Evolutionary conservation across 2,329 filamentous ascomycete genomes (phyloP).

Genomic region (Microsporum audouinii): DNA sequence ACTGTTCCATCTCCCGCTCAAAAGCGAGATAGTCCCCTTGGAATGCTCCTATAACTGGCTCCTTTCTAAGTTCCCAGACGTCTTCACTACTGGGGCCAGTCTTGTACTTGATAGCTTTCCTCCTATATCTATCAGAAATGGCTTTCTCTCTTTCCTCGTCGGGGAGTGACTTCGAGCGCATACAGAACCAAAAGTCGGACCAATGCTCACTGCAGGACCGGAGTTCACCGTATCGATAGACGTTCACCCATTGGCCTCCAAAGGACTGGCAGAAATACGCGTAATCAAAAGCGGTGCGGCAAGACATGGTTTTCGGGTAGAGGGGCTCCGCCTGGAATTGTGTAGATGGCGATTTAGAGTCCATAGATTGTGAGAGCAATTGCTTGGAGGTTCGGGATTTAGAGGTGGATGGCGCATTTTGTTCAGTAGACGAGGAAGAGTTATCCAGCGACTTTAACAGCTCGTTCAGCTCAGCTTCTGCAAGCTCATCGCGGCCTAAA

Average conservation of each 20-base stretch:
- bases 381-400: conserved; percentile 18
- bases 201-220: conserved; percentile 72
- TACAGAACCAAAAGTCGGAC: conserved; percentile 96
- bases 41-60: conserved; percentile 45
- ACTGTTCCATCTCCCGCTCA: conserved; percentile 16
- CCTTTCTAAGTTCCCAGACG: conserved; percentile 67
- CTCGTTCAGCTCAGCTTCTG: conserved; percentile 44
- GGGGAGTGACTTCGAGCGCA: conserved; percentile 60
- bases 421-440: conserved; percentile 13
- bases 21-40: conserved; percentile 28
- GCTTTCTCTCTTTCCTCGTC: conserved; percentile 47
- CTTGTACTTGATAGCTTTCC: conserved; percentile 55
- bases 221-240: conserved; percentile 76
- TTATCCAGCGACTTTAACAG: conserved; percentile 41
- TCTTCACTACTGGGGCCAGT: conserved; percentile 71
- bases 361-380: conserved; percentile 4
- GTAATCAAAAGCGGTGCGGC: conserved; percentile 77
- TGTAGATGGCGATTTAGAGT: conserved; percentile 14
- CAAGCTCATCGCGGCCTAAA: conserved; percentile 33
- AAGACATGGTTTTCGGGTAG: conserved; percentile 75
- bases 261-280: conserved; percentile 90
- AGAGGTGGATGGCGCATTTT: conserved; percentile 10
- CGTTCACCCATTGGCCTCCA: conserved; percentile 79
- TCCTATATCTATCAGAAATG: conserved; percentile 56
- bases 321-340: conserved; percentile 52